These are phyloP conservation scores for Austroboletus eburneus DNA, from an alignment of 768 basidiomycete genomes.

Conservation along the genomic window DNA sequence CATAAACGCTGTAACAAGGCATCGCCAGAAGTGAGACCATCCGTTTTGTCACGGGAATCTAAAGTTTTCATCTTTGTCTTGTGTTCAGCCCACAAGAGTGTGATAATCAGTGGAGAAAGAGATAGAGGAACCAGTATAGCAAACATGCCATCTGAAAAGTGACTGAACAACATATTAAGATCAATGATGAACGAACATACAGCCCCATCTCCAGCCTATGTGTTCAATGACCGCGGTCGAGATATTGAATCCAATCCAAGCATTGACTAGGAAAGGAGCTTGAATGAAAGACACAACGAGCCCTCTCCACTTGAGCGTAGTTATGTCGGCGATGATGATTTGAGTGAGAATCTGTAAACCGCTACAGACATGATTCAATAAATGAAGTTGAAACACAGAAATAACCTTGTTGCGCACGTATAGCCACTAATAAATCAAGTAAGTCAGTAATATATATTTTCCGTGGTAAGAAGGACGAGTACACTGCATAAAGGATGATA, in stretches of 20 bases:
- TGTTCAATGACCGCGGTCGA: conserved; percentile 41
- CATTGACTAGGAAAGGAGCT: conserved; percentile 57
- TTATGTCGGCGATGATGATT: conserved; percentile 61
- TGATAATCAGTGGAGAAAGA: conserved; percentile 49
- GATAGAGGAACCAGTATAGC: conserved; percentile 50
- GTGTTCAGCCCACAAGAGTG: conserved; percentile 52
- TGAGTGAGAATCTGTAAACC: conserved; percentile 63
- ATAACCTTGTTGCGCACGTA: conserved; percentile 37
- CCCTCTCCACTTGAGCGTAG: conserved; percentile 54
- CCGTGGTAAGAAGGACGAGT: conserved; percentile 14
- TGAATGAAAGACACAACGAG: conserved; percentile 45
- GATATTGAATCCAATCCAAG: conserved; percentile 62
- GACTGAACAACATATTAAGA: neutral
- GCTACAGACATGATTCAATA: conserved; percentile 22
- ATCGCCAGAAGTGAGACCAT: neutral
- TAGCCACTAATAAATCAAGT: conserved; percentile 45
- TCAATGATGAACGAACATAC: conserved; percentile 33
- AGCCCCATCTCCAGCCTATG: conserved; percentile 67
- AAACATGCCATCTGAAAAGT: conserved; percentile 48
- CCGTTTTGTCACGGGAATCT: neutral
- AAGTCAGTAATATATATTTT: conserved; percentile 19
- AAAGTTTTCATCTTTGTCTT: conserved; percentile 40
- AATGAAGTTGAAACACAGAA: neutral
- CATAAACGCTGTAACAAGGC: conserved; percentile 8
- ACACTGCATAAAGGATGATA: conserved; percentile 56